Base-by-base conservation (phyloP, 2,329 filamentous ascomycete genomes). In the Colletotrichum australisinense region DNA sequence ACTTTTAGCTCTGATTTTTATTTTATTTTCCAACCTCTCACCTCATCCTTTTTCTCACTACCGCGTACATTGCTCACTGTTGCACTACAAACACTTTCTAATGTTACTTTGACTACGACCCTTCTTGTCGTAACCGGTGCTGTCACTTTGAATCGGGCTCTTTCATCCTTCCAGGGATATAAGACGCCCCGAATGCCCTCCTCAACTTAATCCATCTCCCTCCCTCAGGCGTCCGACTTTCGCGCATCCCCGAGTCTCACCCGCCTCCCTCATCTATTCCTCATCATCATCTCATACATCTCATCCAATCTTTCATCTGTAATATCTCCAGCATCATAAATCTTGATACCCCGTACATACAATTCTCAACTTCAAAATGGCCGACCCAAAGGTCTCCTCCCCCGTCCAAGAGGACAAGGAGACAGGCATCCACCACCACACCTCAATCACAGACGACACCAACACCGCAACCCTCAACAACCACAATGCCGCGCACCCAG, bases 401-500 rank as follows among this genome's bases (percentile, higher is more conserved):
- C 26, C 71, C 24, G 35, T 64, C 52, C 49, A 32, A 4, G 65
- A 64, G 1, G 75, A 79, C 24, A 78, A 79, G 66, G 69, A 73
- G 2, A 55, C 74, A 8, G 76, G 76, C 28, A 57, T 79, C 28
- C 74, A 78, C 9, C 79, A 80, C 67, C 76, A 80, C n/a, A 77
- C 79, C 60, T 63, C 70, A 12, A 46, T 78, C 42, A 73, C 75
- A 66, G 66, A 60, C 52, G 67, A 64, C 58, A 16, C 32, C 53
- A 16, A 19, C 56, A 12, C 19, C 46, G 14, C 32, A 46, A 46
- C 6, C 42, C 19, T 3, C 7, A 11, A 2, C 8, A 3, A 4
- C 38, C 28, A 70, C 11, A 22, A 52, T n/a, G 42, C 53, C 49
- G 32, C 63, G 22, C 75, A 76, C 7, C 62, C 77, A 4, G 76